Base-by-base conservation (phyloP, 176 grass and related monocot species). In the Cenchrus americanus region DNA sequence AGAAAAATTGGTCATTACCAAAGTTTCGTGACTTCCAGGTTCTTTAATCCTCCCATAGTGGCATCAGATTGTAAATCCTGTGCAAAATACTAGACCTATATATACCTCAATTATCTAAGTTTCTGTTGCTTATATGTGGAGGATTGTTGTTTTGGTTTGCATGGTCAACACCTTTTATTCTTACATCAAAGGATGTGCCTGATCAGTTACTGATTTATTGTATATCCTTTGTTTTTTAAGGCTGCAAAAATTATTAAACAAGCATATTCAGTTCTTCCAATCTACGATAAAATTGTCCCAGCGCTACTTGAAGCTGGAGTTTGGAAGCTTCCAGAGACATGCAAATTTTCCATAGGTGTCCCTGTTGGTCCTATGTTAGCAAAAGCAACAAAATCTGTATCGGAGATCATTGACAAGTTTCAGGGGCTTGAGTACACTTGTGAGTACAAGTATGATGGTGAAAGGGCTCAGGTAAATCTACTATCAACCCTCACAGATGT, bases 391-490 rank as follows among this genome's bases (percentile, higher is more conserved):
- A 99, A 99, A 88, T 90, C 96, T 62, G 93, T 96, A n/a, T 99
- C 93, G 34, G 96, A 98, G 86, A 96, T 99, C 66, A 90, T 99
- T 10, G 93, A 99, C 71, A 99, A 99, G 84, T 99, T 99, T 83
- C 96, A 96, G 85, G 96, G 93, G 79, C 65, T 85, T 61, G 93
- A 96, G n/a, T 99, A 94, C 86, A 99, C 96, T 73, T 99, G 96
- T 89, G 96, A 99, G 85, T 99, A 99, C 83, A 99, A 99, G 71
- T 99, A 99, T 89, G 96, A 99, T 81, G 96, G 96, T 86, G 96
- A 99, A 89, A 91, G 96, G 53, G 96, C 96, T 14, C 96, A 99
- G 96, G 96, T 99, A 92, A 11, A 66, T 37, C 3, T 37, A 37
- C 34, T 37, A 37, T 27, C 43, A 52, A 80, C 15, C 41, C 50